These are phyloP conservation scores for Nepenthes alata DNA, from an alignment of 179 eudicot genomes.

Conservation along the genomic window DNA sequence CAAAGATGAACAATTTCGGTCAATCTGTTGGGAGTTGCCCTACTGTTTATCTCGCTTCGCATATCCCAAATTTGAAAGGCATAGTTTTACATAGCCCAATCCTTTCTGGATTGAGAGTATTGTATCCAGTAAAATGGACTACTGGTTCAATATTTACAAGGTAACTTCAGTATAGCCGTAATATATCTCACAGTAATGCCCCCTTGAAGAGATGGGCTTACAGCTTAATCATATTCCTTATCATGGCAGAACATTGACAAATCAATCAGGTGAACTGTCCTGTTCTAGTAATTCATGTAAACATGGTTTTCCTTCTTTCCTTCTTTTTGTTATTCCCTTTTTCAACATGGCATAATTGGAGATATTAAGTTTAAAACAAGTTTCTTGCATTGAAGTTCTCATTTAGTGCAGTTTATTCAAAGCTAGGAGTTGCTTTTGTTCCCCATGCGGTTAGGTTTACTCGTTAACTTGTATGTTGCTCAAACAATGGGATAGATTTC, in stretches of 20 bases:
- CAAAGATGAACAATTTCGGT: slow-evolving; percentile 69
- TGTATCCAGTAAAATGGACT: slow-evolving; percentile 76
- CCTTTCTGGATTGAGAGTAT: slow-evolving; percentile 77
- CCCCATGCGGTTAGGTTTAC: too few relatives aligned
- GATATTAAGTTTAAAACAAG: too few relatives aligned
- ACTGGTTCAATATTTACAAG: slow-evolving; percentile 95
- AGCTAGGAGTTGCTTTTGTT: too few relatives aligned
- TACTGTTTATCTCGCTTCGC: slow-evolving; percentile 82
- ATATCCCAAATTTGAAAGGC: slow-evolving; percentile 72
- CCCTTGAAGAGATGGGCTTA: not conserved
- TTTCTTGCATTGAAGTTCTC: too few relatives aligned
- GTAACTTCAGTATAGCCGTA: slow-evolving; percentile 17
- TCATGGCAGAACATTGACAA: slow-evolving; percentile 70
- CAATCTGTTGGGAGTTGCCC: slow-evolving; percentile 98
- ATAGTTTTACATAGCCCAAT: slow-evolving; percentile 93
- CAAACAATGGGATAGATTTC: too few relatives aligned
- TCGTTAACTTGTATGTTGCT: too few relatives aligned
- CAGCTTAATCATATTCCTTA: not conserved
- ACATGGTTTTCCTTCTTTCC: slow-evolving; percentile 9
- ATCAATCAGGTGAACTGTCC: slow-evolving; percentile 66
- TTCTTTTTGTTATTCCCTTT: too few relatives aligned
- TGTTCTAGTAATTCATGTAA: slow-evolving; percentile 79
- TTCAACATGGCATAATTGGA: too few relatives aligned
- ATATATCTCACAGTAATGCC: too few relatives aligned
- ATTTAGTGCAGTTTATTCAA: too few relatives aligned